Base-by-base conservation (phyloP, 2,329 filamentous ascomycete species). In the Phialophora expanda region DNA sequence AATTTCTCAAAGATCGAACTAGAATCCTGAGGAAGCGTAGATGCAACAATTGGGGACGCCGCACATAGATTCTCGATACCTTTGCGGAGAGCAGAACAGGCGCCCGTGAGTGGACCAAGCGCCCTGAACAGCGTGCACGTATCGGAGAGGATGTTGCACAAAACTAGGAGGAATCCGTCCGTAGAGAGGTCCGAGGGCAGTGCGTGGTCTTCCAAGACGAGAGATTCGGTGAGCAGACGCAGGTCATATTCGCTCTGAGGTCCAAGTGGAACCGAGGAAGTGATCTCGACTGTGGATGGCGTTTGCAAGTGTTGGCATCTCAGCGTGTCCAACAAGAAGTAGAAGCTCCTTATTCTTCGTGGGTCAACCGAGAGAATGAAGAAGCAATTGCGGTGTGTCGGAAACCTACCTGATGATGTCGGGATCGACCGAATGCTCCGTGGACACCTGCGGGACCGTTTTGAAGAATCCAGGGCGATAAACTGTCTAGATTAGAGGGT, bases 301-400 rank as follows among this genome's bases (percentile, higher is more conserved):
- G 61, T 56, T 12, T 56, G 53, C 6, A 63, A 46, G 26, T 63
- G 61, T 3, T 46, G 56, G 2, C 51, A 63, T 57, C 34, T 41
- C 11, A 63, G 20, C n/a, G 61, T 63, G 26, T 63, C 61, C 9
- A 63, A 51, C n/a, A 56, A 28, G 53, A 63, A 56, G 53, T 57
- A 63, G 22, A 38, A 63, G 51, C 53, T 17, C 26, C 34, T 56
- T 8, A 63, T 30, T 12, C 61, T 63, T n/a, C n/a, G n/a, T n/a
- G n/a, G n/a, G n/a, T n/a, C n/a, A n/a, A n/a, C n/a, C n/a, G n/a
- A n/a, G n/a, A n/a, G n/a, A n/a, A n/a, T n/a, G n/a, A n/a, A n/a
- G n/a, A n/a, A n/a, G n/a, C n/a, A n/a, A n/a, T n/a, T n/a, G n/a
- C n/a, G n/a, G n/a, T n/a, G n/a, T n/a, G n/a, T n/a, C n/a, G n/a